Evolutionary conservation across 1,284 basidiomycete species (phyloP).

Genomic region (Heliocybe sulcata): DNA sequence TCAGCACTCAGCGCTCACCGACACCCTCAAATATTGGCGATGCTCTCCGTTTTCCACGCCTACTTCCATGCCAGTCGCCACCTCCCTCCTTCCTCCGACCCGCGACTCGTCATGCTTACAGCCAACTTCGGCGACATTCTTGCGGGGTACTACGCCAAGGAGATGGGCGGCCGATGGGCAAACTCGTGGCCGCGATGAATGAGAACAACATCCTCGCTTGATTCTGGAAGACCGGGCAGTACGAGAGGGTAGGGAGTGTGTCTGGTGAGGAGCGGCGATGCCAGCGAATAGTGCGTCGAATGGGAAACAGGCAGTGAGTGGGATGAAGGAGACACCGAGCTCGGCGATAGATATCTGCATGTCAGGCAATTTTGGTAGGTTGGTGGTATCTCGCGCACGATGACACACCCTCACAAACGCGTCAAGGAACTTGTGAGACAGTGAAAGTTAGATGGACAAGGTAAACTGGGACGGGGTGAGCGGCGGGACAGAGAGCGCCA

Average conservation of each 20-base stretch:
- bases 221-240: slow-evolving; percentile 91
- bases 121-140: slow-evolving; percentile 99
- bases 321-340: slow-evolving; percentile 86
- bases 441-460: slow-evolving; percentile 84
- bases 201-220: slow-evolving; percentile 95
- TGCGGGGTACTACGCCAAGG: slow-evolving; percentile 95
- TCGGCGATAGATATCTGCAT: slow-evolving; percentile 99
- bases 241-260: slow-evolving; percentile 65
- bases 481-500: background rate
- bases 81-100: slow-evolving; percentile 34
- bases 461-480: slow-evolving; percentile 71
- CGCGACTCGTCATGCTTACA: slow-evolving; percentile 94
- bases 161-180: slow-evolving; percentile 83
- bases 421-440: slow-evolving; percentile 46
- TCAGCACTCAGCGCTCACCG: too few relatives aligned
- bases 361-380: slow-evolving; percentile 96
- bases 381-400: slow-evolving; percentile 94
- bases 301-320: slow-evolving; percentile 54
- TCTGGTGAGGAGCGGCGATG: slow-evolving; percentile 22
- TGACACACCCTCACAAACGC: slow-evolving; percentile 28
- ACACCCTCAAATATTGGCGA: too few relatives aligned
- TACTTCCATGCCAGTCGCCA: slow-evolving; percentile 70
- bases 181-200: slow-evolving; percentile 92
- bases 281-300: slow-evolving; percentile 48
- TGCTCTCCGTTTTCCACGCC: too few relatives aligned